These are phyloP conservation scores for Uronychia binucleata DNA, from an alignment of 73 alveolate species.

Conservation along the genomic window DNA sequence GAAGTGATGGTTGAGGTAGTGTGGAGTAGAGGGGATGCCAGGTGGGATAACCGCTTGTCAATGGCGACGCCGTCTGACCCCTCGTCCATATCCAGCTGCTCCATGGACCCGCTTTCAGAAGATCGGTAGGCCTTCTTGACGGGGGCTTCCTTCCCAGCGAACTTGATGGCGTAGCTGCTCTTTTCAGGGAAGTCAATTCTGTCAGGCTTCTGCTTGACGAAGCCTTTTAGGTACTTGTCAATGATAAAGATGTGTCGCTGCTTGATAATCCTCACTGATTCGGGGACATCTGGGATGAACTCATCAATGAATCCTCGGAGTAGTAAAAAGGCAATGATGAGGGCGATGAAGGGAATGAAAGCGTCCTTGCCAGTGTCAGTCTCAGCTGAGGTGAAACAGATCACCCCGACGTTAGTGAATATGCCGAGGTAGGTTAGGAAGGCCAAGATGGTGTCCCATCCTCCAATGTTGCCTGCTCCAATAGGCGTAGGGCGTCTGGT, in stretches of 20 bases:
- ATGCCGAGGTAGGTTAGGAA: slow-evolving; percentile 7
- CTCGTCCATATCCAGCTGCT: no score
- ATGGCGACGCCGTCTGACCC: no score
- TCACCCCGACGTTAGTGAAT: slow-evolving; percentile 6
- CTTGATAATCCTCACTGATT: not conserved
- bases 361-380: not conserved
- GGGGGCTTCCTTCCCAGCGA: no score
- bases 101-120: no score
- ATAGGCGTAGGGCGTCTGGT: slow-evolving; percentile 17
- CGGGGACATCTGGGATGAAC: not conserved
- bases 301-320: not conserved
- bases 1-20: no score
- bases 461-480: slow-evolving; percentile 17
- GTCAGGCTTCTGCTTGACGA: not conserved
- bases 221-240: not conserved
- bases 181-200: not conserved
- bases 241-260: not conserved
- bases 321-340: not conserved
- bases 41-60: no score
- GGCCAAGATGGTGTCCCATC: slow-evolving; percentile 6
- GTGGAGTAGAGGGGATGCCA: no score
- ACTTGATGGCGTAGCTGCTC: not conserved
- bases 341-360: not conserved
- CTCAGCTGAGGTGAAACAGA: slow-evolving; percentile 1
- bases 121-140: no score